phyloP scores from a whole-genome alignment of 78 protist genomes.

The Emiliania huxleyi region DNA sequence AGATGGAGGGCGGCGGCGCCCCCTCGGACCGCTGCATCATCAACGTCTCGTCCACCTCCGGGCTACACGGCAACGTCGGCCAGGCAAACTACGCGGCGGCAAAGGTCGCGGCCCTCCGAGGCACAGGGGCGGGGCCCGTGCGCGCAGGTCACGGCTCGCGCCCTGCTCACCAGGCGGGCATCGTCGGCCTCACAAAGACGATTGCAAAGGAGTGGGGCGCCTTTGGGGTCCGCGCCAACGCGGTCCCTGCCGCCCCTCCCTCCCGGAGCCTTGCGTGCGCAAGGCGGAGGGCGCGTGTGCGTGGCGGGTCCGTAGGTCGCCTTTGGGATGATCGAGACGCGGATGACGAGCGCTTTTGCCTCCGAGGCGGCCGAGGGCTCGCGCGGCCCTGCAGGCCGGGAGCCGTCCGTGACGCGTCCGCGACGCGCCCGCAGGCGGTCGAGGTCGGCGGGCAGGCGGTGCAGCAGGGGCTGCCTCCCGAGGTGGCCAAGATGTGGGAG shows the following conservation, averaged over 20 bases:
- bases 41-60: constrained; percentile 37
- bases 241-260: no score
- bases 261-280: no score
- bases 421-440: not conserved
- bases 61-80: constrained; percentile 54
- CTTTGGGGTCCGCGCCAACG: constrained; percentile 45
- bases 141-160: no score
- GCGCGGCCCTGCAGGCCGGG: no score
- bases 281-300: no score
- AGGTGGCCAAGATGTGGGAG: not conserved
- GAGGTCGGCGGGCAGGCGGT: not conserved
- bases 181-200: constrained; percentile 53
- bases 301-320: no score
- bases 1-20: not conserved
- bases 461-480: not conserved
- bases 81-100: constrained; percentile 54
- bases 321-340: constrained; percentile 33
- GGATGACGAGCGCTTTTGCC: not conserved
- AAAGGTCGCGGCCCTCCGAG: no score
- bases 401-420: not conserved
- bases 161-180: no score
- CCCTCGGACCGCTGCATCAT: constrained; percentile 16
- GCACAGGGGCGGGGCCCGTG: no score
- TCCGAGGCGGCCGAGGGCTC: no score
- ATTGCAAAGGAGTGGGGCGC: constrained; percentile 56